phyloP scores from a whole-genome alignment of 345 rosid species.

The Erucastrum elatum region DNA sequence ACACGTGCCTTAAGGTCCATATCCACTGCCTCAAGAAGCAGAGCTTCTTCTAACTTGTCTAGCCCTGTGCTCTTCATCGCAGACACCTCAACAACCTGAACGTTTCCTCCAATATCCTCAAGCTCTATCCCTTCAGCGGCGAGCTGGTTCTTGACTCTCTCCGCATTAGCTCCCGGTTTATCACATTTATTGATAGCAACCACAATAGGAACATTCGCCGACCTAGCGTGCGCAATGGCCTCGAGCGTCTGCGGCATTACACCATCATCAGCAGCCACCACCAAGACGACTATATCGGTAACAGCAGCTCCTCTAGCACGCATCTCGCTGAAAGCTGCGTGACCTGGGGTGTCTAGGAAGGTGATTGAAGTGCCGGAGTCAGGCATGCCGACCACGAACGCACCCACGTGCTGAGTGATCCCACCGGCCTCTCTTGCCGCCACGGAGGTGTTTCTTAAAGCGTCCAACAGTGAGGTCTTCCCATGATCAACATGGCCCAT shows the following conservation, averaged over 20 bases:
- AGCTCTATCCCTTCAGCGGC: constrained; percentile 78
- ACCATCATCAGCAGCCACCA: constrained; percentile 97
- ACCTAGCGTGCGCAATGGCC: constrained; percentile 86
- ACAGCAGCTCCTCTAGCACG: constrained; percentile 97
- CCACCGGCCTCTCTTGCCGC: constrained; percentile 97
- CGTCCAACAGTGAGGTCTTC: constrained; percentile 89
- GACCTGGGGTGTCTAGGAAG: constrained; percentile 94
- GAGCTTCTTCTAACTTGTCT: constrained; percentile 80
- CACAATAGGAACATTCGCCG: constrained; percentile 82
- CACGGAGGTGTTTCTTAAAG: constrained; percentile 84
- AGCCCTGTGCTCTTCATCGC: constrained; percentile 72
- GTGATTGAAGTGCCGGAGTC: constrained; percentile 83
- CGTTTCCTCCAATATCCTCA: constrained; percentile 91
- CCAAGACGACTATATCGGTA: constrained; percentile 91
- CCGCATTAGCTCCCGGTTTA: constrained; percentile 79
- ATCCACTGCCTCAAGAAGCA: constrained; percentile 90
- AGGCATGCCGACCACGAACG: constrained; percentile 83
- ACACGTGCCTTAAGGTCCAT: constrained; percentile 85
- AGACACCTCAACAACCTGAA: constrained; percentile 92
- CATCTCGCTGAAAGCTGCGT: constrained; percentile 96
- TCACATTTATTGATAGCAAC: constrained; percentile 95
- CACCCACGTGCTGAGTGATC: constrained; percentile 97
- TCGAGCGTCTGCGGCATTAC: constrained; percentile 98
- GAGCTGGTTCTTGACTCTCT: constrained; percentile 81
- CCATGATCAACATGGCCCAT: constrained; percentile 99